A percentile compares a stretch with the other conserved stretches of the same genome.
phyloP scores from a whole-genome alignment of 1,284 basidiomycete genomes.

The Cryptococcus sp. region DNA sequence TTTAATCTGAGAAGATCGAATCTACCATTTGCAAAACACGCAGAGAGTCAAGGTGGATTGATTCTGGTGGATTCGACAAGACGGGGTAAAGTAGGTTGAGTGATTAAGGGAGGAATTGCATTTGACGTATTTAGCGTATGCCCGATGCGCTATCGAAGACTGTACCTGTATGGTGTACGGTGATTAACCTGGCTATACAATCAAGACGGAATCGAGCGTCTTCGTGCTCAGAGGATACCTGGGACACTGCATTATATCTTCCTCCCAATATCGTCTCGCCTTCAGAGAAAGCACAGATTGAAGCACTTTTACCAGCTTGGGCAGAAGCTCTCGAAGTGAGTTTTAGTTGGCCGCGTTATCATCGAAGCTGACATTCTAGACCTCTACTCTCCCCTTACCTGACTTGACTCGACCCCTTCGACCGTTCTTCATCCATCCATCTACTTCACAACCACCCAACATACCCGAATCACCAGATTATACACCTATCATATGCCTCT shows the following conservation, averaged over 20 bases:
- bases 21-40: constrained; percentile 66
- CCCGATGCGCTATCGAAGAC: constrained; percentile 95
- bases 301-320: constrained; percentile 75
- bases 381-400: constrained; percentile 41
- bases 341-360: not conserved
- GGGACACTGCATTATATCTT: constrained; percentile 39
- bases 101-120: not conserved
- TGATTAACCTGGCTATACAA: constrained; percentile 70
- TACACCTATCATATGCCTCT: constrained; percentile 46
- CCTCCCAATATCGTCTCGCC: constrained; percentile 42
- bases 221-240: constrained; percentile 8
- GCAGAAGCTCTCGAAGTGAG: constrained; percentile 58
- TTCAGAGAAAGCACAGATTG: constrained; percentile 44
- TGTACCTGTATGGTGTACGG: constrained; percentile 91
- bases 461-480: constrained; percentile 25
- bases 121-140: constrained; percentile 54
- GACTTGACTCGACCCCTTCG: constrained; percentile 38
- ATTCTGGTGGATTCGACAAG: constrained; percentile 90
- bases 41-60: constrained; percentile 59
- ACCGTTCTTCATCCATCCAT: constrained; percentile 46
- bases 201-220: constrained; percentile 6
- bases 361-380: constrained; percentile 14
- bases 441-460: constrained; percentile 25
- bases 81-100: constrained; percentile 62
- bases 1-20: constrained; percentile 85